Conservation (phyloP, 345 rosid species). For the Eucalyptus pauciflora region DNA sequence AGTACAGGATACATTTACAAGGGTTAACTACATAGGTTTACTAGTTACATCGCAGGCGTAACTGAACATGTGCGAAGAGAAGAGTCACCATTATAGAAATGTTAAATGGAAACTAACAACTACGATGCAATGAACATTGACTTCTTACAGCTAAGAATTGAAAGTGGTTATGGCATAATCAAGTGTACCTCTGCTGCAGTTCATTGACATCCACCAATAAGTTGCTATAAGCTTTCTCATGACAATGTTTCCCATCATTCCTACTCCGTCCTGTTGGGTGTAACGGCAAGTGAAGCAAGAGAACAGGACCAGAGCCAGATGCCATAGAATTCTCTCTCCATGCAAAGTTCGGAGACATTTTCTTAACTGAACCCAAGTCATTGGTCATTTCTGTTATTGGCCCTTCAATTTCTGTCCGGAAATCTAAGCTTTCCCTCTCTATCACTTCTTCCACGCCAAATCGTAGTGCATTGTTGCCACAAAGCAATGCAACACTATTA, state of each 20-base stretch:
- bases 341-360: neutral
- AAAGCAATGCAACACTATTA: slow-evolving; percentile 44
- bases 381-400: neutral
- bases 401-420: slow-evolving; percentile 6
- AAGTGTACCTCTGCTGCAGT: neutral
- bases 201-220: slow-evolving; percentile 4
- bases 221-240: neutral
- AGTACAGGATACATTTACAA: neutral
- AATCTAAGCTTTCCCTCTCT: slow-evolving; percentile 36
- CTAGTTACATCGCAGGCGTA: neutral
- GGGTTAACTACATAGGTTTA: neutral
- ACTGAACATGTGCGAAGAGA: neutral
- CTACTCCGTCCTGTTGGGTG: neutral
- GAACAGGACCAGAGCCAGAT: slow-evolving; percentile 45
- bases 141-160: neutral
- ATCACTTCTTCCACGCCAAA: slow-evolving; percentile 42
- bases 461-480: slow-evolving; percentile 25
- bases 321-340: slow-evolving; percentile 27
- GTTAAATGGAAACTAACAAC: neutral
- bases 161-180: neutral
- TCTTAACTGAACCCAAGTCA: neutral
- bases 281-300: slow-evolving; percentile 54
- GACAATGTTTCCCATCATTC: neutral
- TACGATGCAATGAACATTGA: neutral
- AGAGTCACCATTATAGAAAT: neutral